These are phyloP conservation scores for Pleurotus giganteus DNA, from an alignment of 768 basidiomycete species.

Conservation along the genomic window DNA sequence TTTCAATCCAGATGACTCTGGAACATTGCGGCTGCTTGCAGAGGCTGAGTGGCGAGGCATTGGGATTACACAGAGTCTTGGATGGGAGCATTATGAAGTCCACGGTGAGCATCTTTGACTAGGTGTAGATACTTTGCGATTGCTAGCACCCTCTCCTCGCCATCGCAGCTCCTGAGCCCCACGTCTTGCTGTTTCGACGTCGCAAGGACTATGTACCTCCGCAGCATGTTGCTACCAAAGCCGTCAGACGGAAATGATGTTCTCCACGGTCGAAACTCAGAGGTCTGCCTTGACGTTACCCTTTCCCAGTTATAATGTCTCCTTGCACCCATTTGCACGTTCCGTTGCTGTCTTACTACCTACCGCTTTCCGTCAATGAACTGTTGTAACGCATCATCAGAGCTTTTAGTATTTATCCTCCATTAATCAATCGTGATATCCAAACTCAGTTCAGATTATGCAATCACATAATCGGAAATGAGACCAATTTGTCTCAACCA, in stretches of 20 bases:
- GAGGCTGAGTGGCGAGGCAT: slow-evolving; percentile 96
- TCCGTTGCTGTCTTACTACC: neutral
- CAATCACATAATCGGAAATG: neutral
- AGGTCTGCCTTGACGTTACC: too few species aligned
- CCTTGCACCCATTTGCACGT: too few species aligned
- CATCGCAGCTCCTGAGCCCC: slow-evolving; percentile 79
- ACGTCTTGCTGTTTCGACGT: slow-evolving; percentile 91
- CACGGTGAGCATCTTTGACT: slow-evolving; percentile 57
- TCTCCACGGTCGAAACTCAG: neutral
- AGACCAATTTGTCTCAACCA: neutral
- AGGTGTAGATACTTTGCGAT: slow-evolving; percentile 5
- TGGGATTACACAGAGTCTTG: slow-evolving; percentile 92
- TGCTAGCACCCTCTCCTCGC: neutral
- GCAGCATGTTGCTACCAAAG: slow-evolving; percentile 39
- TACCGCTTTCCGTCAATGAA: slow-evolving; percentile 1
- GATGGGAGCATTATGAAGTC: slow-evolving; percentile 98
- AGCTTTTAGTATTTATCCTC: neutral
- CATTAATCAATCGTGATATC: neutral
- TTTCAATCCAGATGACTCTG: slow-evolving; percentile 72
- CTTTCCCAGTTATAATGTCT: too few species aligned
- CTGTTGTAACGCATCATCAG: neutral
- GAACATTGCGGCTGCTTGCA: slow-evolving; percentile 75
- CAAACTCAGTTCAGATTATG: neutral
- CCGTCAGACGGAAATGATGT: slow-evolving; percentile 39
- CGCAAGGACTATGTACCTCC: slow-evolving; percentile 63